phyloP scores from a whole-genome alignment of 2,329 filamentous ascomycete species.

The Trichoderma koningii region DNA sequence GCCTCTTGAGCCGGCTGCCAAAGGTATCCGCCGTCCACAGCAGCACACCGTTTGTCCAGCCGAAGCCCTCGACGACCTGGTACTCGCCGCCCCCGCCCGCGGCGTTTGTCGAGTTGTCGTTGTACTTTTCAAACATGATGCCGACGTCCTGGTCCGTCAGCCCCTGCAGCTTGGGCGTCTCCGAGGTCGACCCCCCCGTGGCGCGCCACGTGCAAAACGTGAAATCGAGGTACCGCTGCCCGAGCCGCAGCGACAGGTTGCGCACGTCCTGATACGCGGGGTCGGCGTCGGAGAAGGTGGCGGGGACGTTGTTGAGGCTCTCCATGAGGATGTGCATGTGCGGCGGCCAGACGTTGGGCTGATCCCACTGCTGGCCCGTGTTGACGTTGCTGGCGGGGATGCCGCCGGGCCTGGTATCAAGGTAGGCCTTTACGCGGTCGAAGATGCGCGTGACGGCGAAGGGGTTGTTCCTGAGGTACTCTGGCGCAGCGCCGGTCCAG shows the following conservation, averaged over 20 bases:
- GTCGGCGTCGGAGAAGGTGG: conserved; percentile 56
- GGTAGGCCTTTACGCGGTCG: conserved; percentile 53
- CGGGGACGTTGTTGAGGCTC: conserved; percentile 60
- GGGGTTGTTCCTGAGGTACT: conserved; percentile 59
- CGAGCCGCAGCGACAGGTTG: conserved; percentile 58
- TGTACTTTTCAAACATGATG: conserved; percentile 72
- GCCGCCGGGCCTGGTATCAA: conserved; percentile 56
- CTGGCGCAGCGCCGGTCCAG: conserved; percentile 66
- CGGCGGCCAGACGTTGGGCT: conserved; percentile 70
- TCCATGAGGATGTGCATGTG: conserved; percentile 66
- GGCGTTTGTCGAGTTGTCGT: conserved; percentile 59
- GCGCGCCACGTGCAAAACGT: conserved; percentile 71
- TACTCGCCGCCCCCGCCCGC: conserved; percentile 69
- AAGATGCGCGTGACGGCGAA: conserved; percentile 58
- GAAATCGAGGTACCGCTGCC: conserved; percentile 67
- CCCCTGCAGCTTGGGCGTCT: conserved; percentile 53
- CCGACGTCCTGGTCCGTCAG: conserved; percentile 49
- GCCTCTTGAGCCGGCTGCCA: conserved; percentile 54
- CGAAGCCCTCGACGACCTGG: conserved; percentile 69
- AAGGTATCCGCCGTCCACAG: conserved; percentile 68
- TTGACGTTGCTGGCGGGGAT: conserved; percentile 63
- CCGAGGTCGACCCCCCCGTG: conserved; percentile 62
- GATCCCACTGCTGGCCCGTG: conserved; percentile 69
- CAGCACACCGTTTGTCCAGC: conserved; percentile 69
- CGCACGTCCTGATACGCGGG: conserved; percentile 57